Conservation (phyloP, 768 basidiomycete species). For the Tephrocybe sp. region DNA sequence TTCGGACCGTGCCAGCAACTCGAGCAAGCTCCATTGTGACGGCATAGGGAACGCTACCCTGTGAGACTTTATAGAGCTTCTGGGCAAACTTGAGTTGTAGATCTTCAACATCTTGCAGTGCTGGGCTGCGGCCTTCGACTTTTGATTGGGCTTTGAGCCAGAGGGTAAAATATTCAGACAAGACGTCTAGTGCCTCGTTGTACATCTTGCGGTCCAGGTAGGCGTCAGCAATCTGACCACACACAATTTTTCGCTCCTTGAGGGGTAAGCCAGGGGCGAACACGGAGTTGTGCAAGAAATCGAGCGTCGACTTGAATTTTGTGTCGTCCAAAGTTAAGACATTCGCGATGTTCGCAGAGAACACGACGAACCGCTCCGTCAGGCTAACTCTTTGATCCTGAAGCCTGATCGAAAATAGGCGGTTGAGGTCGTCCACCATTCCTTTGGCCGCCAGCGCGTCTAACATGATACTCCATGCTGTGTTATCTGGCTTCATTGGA, state of each 20-base stretch:
- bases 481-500: conserved; percentile 50
- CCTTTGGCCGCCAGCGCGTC: conserved; percentile 50
- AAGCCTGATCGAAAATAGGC: conserved; percentile 44
- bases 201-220: conserved; percentile 30
- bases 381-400: conserved; percentile 35
- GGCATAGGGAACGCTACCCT: conserved; percentile 23
- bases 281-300: conserved; percentile 19
- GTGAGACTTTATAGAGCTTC: conserved; percentile 20
- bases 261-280: neutral
- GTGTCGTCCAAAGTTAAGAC: conserved; percentile 18
- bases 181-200: conserved; percentile 18
- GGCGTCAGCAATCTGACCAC: conserved; percentile 28
- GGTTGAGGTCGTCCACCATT: conserved; percentile 55
- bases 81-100: conserved; percentile 22
- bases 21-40: conserved; percentile 34
- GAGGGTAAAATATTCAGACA: conserved; percentile 16
- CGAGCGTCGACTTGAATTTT: conserved; percentile 18
- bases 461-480: conserved; percentile 62
- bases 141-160: conserved; percentile 3
- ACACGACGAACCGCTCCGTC: conserved; percentile 42
- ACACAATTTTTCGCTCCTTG: no score
- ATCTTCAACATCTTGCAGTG: conserved; percentile 16
- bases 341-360: conserved; percentile 34
- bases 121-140: neutral
- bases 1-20: conserved; percentile 30